phyloP scores from a whole-genome alignment of 2,329 filamentous ascomycete genomes.

The Colletotrichum theobromicola region DNA sequence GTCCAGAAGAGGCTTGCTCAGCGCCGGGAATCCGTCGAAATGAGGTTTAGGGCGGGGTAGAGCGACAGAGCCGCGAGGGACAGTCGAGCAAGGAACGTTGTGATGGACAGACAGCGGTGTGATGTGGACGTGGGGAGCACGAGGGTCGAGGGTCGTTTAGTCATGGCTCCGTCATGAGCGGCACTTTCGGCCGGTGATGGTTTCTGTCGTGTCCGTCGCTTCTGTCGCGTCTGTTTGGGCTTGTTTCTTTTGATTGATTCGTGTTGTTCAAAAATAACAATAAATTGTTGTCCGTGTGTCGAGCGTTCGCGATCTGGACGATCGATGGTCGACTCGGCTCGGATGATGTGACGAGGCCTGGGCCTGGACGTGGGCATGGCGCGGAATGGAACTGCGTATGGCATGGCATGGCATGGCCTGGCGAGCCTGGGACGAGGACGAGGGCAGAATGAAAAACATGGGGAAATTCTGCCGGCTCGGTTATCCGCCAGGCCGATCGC shows the following conservation, averaged over 20 bases:
- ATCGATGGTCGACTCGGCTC: neutral
- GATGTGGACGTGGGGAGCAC: neutral
- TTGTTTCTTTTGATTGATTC: neutral
- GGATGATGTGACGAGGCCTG: neutral
- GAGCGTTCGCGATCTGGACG: neutral
- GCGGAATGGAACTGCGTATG: neutral
- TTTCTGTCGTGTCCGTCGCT: neutral
- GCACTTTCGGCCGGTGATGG: neutral
- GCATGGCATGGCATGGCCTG: neutral
- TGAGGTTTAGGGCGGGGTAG: constrained; percentile 13
- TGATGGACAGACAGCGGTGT: constrained; percentile 11
- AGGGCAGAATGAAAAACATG: neutral
- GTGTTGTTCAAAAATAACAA: neutral
- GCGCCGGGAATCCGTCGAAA: neutral
- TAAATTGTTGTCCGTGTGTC: neutral
- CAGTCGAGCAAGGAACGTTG: neutral
- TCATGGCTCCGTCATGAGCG: neutral
- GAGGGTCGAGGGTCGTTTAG: neutral
- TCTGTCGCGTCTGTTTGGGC: neutral
- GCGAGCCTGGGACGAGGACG: neutral
- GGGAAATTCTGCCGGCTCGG: neutral
- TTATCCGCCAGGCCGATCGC: neutral
- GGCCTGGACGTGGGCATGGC: neutral
- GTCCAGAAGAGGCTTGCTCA: neutral
- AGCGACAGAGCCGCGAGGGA: constrained; percentile 10